Evolutionary conservation across 257 asterid genomes (phyloP).

Genomic region (Rubia yunnanensis): DNA sequence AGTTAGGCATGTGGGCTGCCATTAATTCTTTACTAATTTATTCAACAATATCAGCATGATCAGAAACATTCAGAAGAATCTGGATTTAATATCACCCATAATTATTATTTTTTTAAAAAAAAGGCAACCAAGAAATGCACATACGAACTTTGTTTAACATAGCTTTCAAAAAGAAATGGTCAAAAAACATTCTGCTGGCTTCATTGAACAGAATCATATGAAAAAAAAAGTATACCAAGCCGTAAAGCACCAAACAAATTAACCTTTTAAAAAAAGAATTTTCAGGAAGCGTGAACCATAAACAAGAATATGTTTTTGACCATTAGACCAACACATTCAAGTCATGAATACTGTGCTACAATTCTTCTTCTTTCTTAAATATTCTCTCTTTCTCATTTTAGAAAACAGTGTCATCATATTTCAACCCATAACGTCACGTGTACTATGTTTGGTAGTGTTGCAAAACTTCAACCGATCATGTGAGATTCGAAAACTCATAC

Average conservation of each 20-base stretch:
- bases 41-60: not conserved
- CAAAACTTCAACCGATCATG: no score
- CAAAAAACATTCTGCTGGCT: not conserved
- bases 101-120: no score
- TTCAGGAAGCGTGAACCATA: not conserved
- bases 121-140: no score
- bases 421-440: no score
- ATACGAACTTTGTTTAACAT: no score
- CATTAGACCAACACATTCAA: not conserved
- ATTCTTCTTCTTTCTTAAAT: not conserved
- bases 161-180: not conserved
- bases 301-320: not conserved
- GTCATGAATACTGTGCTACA: not conserved
- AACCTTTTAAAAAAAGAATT: not conserved
- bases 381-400: no score
- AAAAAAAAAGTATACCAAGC: not conserved
- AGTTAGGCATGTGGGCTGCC: not conserved
- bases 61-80: slow-evolving; percentile 3
- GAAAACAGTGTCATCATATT: no score
- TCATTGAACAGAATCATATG: not conserved
- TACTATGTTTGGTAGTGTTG: no score
- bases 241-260: not conserved
- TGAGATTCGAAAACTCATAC: no score
- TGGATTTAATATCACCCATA: not conserved
- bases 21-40: not conserved